Conservation (phyloP, 169 alveolate genomes). For the Cryptosporidium muris region DNA sequence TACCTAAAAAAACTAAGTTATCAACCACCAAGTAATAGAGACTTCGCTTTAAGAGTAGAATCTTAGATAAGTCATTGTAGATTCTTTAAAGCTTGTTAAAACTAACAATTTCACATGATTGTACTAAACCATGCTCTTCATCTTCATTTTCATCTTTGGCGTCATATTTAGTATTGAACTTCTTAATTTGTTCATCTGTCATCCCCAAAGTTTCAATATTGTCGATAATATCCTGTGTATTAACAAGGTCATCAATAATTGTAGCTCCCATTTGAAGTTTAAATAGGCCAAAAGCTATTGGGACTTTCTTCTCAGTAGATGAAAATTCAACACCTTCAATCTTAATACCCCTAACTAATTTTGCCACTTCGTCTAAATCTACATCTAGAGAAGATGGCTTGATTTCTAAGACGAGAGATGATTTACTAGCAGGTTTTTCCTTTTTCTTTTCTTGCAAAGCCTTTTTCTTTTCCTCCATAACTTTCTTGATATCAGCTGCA, state of each 20-base stretch:
- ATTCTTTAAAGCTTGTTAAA: slow-evolving; percentile 37
- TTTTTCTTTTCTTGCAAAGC: slow-evolving; percentile 72
- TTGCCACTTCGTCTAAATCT: slow-evolving; percentile 82
- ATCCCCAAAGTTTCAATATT: slow-evolving; percentile 61
- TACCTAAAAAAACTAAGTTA: not conserved
- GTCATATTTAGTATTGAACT: slow-evolving; percentile 34
- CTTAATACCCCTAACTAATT: slow-evolving; percentile 74
- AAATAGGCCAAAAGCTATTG: slow-evolving; percentile 81
- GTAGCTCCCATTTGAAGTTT: slow-evolving; percentile 81
- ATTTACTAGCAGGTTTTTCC: slow-evolving; percentile 82
- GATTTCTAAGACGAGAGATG: slow-evolving; percentile 85
- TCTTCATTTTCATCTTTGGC: slow-evolving; percentile 12
- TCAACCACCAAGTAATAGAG: not conserved
- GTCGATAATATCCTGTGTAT: slow-evolving; percentile 72
- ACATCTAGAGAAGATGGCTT: slow-evolving; percentile 83
- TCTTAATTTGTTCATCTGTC: slow-evolving; percentile 67
- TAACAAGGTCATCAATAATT: slow-evolving; percentile 79
- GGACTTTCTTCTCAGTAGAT: slow-evolving; percentile 78
- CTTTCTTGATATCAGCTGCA: slow-evolving; percentile 74
- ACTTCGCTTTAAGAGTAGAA: not conserved
- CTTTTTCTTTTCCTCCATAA: slow-evolving; percentile 76
- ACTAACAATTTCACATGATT: slow-evolving; percentile 69
- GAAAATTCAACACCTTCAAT: slow-evolving; percentile 83
- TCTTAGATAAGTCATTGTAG: not conserved
- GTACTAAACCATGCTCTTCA: slow-evolving; percentile 62